A percentile compares a stretch with the other conserved stretches of the same genome.
Conservation (phyloP, 2,329 filamentous ascomycete species). For the Falciphora oryzae region DNA sequence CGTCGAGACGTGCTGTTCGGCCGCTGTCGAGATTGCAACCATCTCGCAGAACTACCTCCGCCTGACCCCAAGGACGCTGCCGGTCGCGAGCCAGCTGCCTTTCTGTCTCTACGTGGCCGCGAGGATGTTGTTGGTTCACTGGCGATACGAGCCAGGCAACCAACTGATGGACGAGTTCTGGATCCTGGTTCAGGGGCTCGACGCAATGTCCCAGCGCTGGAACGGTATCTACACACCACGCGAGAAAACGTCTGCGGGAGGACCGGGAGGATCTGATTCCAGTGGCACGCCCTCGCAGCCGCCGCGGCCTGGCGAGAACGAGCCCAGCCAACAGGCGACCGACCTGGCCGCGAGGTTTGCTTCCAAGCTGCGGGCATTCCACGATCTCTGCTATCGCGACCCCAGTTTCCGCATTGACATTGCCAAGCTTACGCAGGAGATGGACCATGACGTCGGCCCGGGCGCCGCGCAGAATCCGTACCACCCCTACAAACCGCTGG, state of each 20-base stretch:
- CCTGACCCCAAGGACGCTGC: slow-evolving; percentile 22
- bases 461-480: not conserved
- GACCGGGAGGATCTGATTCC: not conserved
- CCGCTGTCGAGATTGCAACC: slow-evolving; percentile 38
- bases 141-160: slow-evolving; percentile 19
- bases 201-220: slow-evolving; percentile 15
- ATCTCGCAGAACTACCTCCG: slow-evolving; percentile 41
- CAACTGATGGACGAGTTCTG: slow-evolving; percentile 20
- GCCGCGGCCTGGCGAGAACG: not conserved
- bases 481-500: not conserved
- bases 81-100: slow-evolving; percentile 33
- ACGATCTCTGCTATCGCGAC: not conserved
- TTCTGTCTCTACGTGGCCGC: slow-evolving; percentile 42
- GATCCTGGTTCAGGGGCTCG: slow-evolving; percentile 13
- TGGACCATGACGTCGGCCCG: not conserved
- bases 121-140: slow-evolving; percentile 32
- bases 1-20: slow-evolving; percentile 41
- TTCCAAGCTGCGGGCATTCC: not conserved
- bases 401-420: not conserved
- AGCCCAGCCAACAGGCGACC: not conserved
- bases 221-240: not conserved
- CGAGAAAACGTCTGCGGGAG: not conserved
- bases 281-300: not conserved
- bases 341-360: not conserved
- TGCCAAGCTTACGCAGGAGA: not conserved